Conservation (phyloP, 352 stramenopile genomes). For the Halophytophthora batemanensis region DNA sequence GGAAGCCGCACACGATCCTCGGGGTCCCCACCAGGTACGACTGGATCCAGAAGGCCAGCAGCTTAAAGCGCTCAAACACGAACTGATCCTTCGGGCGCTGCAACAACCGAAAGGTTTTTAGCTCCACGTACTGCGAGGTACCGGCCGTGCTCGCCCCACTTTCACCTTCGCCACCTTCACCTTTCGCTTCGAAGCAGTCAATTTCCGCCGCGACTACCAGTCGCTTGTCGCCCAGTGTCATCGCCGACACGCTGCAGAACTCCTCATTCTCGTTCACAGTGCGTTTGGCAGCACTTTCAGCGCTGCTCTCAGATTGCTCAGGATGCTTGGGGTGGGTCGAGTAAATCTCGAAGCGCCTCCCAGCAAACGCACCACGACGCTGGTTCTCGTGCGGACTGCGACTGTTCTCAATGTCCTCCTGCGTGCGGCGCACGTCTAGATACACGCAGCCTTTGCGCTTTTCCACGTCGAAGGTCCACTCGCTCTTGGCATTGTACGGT, state of each 20-base stretch:
- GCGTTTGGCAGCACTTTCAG: constrained; percentile 7
- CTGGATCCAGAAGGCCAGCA: constrained; percentile 84
- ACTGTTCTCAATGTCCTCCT: constrained; percentile 38
- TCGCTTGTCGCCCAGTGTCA: constrained; percentile 46
- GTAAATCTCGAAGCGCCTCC: constrained; percentile 70
- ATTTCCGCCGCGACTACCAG: constrained; percentile 65
- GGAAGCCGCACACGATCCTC: constrained; percentile 72
- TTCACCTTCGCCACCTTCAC: background rate
- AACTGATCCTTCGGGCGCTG: constrained; percentile 60
- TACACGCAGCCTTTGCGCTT: constrained; percentile 61
- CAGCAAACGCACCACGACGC: constrained; percentile 53
- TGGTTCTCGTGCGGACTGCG: constrained; percentile 52
- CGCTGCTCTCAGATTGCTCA: background rate
- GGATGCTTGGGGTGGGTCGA: constrained; percentile 24
- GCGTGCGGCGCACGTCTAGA: constrained; percentile 52
- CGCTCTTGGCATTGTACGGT: constrained; percentile 74
- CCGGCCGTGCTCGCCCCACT: too few relatives aligned
- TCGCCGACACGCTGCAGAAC: constrained; percentile 66
- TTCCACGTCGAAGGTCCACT: constrained; percentile 57
- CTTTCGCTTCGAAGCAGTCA: constrained; percentile 45
- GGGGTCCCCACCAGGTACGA: constrained; percentile 73
- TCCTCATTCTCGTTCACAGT: constrained; percentile 60
- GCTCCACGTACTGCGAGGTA: constrained; percentile 73
- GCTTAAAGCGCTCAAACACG: constrained; percentile 76
- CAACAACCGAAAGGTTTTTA: constrained; percentile 68